Base-by-base conservation (phyloP, 2,329 filamentous ascomycete species). In the Hortaea sp. region DNA sequence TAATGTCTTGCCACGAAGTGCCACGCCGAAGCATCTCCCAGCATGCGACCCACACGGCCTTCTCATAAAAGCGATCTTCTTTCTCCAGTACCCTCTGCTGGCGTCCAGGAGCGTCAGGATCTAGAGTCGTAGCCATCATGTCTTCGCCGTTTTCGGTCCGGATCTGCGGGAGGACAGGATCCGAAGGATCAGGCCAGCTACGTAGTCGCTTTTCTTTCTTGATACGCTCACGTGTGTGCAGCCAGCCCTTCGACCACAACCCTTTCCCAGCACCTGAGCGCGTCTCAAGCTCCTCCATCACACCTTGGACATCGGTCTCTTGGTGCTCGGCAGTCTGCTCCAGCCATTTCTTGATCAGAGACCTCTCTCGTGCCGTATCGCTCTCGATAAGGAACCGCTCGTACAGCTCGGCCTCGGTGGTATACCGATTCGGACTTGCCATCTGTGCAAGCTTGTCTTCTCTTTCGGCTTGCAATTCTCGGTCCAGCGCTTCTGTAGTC, bases 1-100 rank as follows among this genome's bases (percentile, higher is more conserved):
- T 78, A 52, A 97, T 85, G 34, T 84, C 78, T 6, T 76, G 68
- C 68, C 85, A 79, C 50, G 75, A 79, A 54, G 80, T 82, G n/a
- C 92, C 92, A 40, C 88, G 81, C 42, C 90, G 81, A 44, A 98
- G 73, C 72, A 95, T 85, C 64, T 95, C 88, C 71, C 88, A 97
- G 66, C 87, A 92, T n/a, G 86, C 84, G 50, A 89, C 76, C 89
- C 92, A 97, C 41, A 94, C 85, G 2, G 88, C 85, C 44, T 84
- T 79, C 68, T 98, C 92, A 52, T 90, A 92, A 58, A 82, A 89
- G 53, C 88, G 81, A 61, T 98, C 92, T 57, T 89, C 80, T 27
- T 81, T 78, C 61, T 94, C 84, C 37, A 97, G 71, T 42, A 76
- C 79, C 45, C 85, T 79, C 42, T 75, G 76, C 65, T 97, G 89